Evolutionary conservation across 768 basidiomycete genomes (phyloP).

Genomic region (Serendipita sp.): DNA sequence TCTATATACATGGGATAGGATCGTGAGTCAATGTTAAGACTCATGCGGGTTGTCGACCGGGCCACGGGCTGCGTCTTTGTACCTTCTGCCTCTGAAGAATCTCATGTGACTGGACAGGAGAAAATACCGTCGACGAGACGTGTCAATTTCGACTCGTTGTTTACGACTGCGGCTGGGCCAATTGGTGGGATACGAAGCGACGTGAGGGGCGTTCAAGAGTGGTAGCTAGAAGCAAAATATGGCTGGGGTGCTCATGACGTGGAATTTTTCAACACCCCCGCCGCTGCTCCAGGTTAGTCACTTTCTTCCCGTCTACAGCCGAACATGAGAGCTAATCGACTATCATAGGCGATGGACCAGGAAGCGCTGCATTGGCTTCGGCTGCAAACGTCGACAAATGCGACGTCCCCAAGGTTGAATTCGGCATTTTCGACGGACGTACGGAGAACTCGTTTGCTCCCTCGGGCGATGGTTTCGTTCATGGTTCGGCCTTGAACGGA

Average conservation of each 20-base stretch:
- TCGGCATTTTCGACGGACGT: no score
- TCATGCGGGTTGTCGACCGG: slow-evolving; percentile 70
- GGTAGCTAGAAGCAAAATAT: slow-evolving; percentile 79
- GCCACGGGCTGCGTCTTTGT: slow-evolving; percentile 86
- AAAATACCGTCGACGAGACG: slow-evolving; percentile 11
- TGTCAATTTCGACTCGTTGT: slow-evolving; percentile 51
- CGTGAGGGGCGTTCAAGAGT: slow-evolving; percentile 71
- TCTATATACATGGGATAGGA: no score
- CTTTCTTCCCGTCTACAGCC: no score
- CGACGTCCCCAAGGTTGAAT: no score
- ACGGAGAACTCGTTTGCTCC: no score
- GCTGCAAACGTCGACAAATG: no score
- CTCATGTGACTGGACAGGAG: slow-evolving; percentile 14
- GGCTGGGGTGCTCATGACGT: slow-evolving; percentile 71
- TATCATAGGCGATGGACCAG: no score
- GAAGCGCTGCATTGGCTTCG: no score
- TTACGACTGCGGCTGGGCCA: slow-evolving; percentile 32
- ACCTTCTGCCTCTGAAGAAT: slow-evolving; percentile 25
- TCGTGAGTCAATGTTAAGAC: slow-evolving; percentile 84
- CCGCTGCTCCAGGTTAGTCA: no score
- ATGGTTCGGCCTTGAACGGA: no score
- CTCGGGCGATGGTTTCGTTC: no score
- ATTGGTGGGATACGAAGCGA: slow-evolving; percentile 14
- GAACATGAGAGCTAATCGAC: no score
- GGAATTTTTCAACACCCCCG: slow-evolving; percentile 11